Evolutionary conservation across 2,329 filamentous ascomycete species (phyloP).

Genomic region (Arthroderma sp.): DNA sequence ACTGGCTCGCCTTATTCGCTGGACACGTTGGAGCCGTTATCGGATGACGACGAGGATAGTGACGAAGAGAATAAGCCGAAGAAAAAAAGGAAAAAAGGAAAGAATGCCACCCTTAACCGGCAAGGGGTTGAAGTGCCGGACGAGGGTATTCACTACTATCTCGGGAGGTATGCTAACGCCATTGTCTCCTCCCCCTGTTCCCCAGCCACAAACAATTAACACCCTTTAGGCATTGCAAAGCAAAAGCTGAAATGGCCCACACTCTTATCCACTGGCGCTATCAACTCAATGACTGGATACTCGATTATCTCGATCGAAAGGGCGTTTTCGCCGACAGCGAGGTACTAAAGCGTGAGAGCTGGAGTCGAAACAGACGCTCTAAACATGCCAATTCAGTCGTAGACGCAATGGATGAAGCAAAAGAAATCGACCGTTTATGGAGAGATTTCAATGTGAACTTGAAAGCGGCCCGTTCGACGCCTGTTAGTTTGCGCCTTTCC

Average conservation of each 20-base stretch:
- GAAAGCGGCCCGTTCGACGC: constrained; percentile 42
- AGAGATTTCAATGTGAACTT: constrained; percentile 51
- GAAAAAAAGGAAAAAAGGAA: constrained; percentile 18
- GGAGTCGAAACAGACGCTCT: constrained; percentile 46
- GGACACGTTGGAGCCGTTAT: constrained; percentile 51
- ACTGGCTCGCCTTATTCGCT: constrained; percentile 53
- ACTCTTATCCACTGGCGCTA: constrained; percentile 63
- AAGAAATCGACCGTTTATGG: constrained; percentile 50
- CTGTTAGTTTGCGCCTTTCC: constrained; percentile 18
- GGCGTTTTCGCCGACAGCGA: constrained; percentile 45
- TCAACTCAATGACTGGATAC: constrained; percentile 58
- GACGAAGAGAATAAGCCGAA: constrained; percentile 18
- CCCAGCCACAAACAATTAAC: neutral
- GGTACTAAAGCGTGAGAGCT: constrained; percentile 47
- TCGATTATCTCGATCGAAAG: constrained; percentile 45
- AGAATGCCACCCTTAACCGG: constrained; percentile 28
- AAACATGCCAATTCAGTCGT: constrained; percentile 52
- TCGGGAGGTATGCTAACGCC: constrained; percentile 33
- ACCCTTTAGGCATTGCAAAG: constrained; percentile 38
- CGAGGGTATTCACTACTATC: constrained; percentile 35
- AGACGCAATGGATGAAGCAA: constrained; percentile 47
- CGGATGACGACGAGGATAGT: constrained; percentile 30
- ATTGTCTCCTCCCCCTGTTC: neutral
- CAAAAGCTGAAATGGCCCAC: constrained; percentile 57
- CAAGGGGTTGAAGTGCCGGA: constrained; percentile 36